Percentiles rank a stretch among this genome's conserved stretches.
These are phyloP conservation scores for Rhizopogon salebrosus DNA, from an alignment of 768 basidiomycete genomes.

Conservation along the genomic window DNA sequence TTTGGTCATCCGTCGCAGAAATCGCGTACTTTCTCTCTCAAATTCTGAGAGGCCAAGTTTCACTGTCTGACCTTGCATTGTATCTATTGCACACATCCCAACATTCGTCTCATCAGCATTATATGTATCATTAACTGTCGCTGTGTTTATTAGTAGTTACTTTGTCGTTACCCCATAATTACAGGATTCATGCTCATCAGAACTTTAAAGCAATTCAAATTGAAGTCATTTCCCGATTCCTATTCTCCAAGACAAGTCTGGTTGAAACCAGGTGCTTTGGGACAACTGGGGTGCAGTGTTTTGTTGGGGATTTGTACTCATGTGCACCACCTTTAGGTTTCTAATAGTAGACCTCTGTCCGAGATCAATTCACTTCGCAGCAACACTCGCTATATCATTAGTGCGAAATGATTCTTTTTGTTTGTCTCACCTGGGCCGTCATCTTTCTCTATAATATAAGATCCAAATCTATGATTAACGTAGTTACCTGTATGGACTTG, in stretches of 20 bases:
- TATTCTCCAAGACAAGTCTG: too few species aligned
- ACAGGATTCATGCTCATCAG: neutral
- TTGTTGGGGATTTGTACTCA: too few species aligned
- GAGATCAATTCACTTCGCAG: too few species aligned
- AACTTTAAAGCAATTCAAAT: neutral
- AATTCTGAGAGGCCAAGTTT: conserved; percentile 1
- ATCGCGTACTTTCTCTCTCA: conserved; percentile 29
- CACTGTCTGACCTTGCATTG: neutral
- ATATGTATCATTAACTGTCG: conserved; percentile 4
- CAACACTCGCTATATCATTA: too few species aligned
- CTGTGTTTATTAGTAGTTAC: neutral
- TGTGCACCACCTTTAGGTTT: neutral
- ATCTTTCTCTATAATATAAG: too few species aligned
- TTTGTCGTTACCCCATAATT: conserved; percentile 2
- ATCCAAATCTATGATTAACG: too few species aligned
- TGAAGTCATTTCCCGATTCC: neutral
- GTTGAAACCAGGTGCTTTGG: too few species aligned
- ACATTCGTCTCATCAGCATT: neutral
- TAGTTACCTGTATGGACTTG: too few species aligned
- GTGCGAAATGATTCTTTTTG: too few species aligned
- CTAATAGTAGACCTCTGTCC: neutral
- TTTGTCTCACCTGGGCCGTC: too few species aligned
- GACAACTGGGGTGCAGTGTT: too few species aligned
- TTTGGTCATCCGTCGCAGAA: conserved; percentile 34
- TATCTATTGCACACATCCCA: neutral